Base-by-base conservation (phyloP, 2,329 filamentous ascomycete genomes). In the Colletotrichum spinosum region DNA sequence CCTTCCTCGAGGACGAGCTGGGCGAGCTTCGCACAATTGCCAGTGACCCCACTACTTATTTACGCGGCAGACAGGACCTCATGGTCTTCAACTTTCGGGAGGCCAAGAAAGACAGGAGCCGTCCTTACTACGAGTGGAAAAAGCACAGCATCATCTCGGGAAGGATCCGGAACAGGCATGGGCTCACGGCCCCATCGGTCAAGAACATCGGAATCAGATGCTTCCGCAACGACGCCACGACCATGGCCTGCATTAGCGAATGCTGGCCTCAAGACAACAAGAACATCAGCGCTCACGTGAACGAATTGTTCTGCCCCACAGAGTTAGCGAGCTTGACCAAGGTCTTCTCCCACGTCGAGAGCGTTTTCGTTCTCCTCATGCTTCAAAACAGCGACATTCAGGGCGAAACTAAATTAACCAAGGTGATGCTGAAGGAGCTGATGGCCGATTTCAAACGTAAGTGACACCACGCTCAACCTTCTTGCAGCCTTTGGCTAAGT, bases 1-100 rank as follows among this genome's bases (percentile, higher is more conserved):
- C 15, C n/a, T 46, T 46, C n/a, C 44, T 46, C 5, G 15, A 46
- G 44, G 10, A 7, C 15, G 8, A 46, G 82, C 7, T 46, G 15
- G 44, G 44, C 6, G 11, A 15, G 44, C 15, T 46, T 9, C 7
- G 15, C n/a, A 4, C 8, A 6, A n/a, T 46, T 17, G 44, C n/a
- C 44, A 17, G 15, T 1, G 8, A 25, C 4, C 44, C 44, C 5
- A 8, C 11, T n/a, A 10, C 10, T 6, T 45, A 45, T 9, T 15
- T 51, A 6, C 55, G 55, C n/a, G 55, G 46, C 25, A 17, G 17
- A 0, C 41, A 44, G n/a, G 55, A 58, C 11, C n/a, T 58, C n/a
- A 12, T 58, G 6, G 55, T 50, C 38, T 6, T 58, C 25, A 50
- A 11, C 37, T 4, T 58, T 17, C 25, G 25, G 25, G 25, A 25